Base-by-base conservation (phyloP, 192 early-diverging fungal species). In the Coemansia sp. region DNA sequence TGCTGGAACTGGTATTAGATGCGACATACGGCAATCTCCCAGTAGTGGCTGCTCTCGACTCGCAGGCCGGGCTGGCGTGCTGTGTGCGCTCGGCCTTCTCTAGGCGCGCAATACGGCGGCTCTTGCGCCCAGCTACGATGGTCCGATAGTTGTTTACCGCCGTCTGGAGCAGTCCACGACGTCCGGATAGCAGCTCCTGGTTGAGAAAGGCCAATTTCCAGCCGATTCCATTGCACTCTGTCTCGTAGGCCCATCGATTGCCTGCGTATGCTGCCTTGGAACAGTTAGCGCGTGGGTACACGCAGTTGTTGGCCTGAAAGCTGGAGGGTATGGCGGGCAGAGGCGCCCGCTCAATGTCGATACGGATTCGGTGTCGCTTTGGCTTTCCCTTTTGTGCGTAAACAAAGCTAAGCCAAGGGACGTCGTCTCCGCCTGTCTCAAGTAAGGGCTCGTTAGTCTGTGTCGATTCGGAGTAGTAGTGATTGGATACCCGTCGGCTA, bases 141-240 rank as follows among this genome's bases (percentile, higher is more conserved):
- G 93, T 91, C 31, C 92, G 85, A 65, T 92, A 92, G 60, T 86
- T 91, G 73, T 94, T 93, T 0, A 97, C 95, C 2, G 94, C 95
- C 0, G 92, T 88, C 68, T 95, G 93, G 61, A 97, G 78, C 42
- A 96, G 55, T 13, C 95, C 95, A 18, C 91, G 86, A 31, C 91
- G 89, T 0, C 87, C 92, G 8, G 80, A 68, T 49, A 95, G 83
- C 54, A 87, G 71, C 42, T 82, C 77, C 27, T 82, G 85, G 67
- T 97, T 97, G 24, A 95, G 79, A 74, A 88, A 91, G 3, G 90
- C 89, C 61, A 97, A 85, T 60, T 90, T 89, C 95, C 95, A 96
- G 4, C 93, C 94, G 15, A 95, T 82, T n/a, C 67, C 73, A 55
- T 97, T 97, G 71, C 94, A 95, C 55, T 91, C 90, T 2, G 88